Conservation (phyloP, 129 eudicot species). For the Silybum marianum region DNA sequence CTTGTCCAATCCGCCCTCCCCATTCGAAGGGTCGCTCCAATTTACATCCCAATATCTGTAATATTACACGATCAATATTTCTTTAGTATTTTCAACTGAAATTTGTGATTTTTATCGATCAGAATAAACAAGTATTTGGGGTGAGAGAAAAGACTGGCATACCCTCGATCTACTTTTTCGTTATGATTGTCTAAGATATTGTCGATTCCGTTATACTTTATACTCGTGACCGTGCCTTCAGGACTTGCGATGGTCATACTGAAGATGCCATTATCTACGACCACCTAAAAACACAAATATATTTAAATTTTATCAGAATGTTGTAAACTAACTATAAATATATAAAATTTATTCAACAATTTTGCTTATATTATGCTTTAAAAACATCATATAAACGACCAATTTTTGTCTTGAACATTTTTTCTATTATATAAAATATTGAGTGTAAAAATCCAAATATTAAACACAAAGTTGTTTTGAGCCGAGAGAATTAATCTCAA, state of each 20-base stretch:
- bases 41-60: conserved; percentile 50
- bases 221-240: conserved; percentile 35
- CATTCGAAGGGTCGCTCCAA: conserved; percentile 32
- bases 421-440: background rate
- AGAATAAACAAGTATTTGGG: background rate
- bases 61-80: background rate
- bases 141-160: background rate
- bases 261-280: conserved; percentile 46
- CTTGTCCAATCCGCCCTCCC: conserved; percentile 39
- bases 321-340: background rate
- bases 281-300: conserved; percentile 24
- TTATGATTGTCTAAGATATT: conserved; percentile 35
- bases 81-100: background rate
- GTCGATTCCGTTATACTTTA: conserved; percentile 44
- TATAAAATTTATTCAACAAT: background rate
- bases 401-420: background rate
- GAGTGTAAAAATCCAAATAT: background rate
- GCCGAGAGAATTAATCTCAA: background rate
- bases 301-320: background rate
- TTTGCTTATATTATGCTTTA: no score
- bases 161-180: conserved; percentile 36
- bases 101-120: background rate
- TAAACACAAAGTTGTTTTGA: background rate
- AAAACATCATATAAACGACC: background rate
- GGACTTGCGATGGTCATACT: conserved; percentile 42